A percentile compares a stretch with the other conserved stretches of the same genome.
These are phyloP conservation scores for Sphagnurus paluster DNA, from an alignment of 1,284 basidiomycete species.

Conservation along the genomic window DNA sequence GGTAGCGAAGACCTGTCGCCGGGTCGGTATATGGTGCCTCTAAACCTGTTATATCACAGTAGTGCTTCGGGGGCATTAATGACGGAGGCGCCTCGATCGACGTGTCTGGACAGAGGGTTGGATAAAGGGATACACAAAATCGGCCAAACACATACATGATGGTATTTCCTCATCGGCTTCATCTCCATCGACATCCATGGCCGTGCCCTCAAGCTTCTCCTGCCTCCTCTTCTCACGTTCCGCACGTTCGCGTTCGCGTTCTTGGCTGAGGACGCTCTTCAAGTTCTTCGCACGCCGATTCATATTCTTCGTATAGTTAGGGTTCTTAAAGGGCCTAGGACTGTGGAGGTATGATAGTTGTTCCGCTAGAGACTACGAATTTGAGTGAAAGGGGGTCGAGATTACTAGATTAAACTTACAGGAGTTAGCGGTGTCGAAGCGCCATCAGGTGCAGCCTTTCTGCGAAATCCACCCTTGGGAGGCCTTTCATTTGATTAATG, in stretches of 20 bases:
- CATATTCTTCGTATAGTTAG: slow-evolving; percentile 63
- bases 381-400: background rate
- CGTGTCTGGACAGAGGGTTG: slow-evolving; percentile 49
- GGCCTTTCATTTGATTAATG: slow-evolving; percentile 33
- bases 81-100: slow-evolving; percentile 88
- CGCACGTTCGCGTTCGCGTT: slow-evolving; percentile 67
- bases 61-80: slow-evolving; percentile 73
- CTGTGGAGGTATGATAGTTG: slow-evolving; percentile 68
- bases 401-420: slow-evolving; percentile 29
- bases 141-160: slow-evolving; percentile 50
- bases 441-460: slow-evolving; percentile 39
- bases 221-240: slow-evolving; percentile 60
- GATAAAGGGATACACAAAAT: background rate
- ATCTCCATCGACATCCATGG: slow-evolving; percentile 41
- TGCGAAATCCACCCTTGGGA: slow-evolving; percentile 43
- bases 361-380: slow-evolving; percentile 56
- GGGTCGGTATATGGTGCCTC: slow-evolving; percentile 88
- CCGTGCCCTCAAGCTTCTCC: slow-evolving; percentile 40
- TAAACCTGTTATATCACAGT: slow-evolving; percentile 87
- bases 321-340: slow-evolving; percentile 76
- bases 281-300: slow-evolving; percentile 73
- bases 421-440: slow-evolving; percentile 41
- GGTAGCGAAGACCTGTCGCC: slow-evolving; percentile 77
- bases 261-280: slow-evolving; percentile 72
- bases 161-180: slow-evolving; percentile 66